Base-by-base conservation (phyloP, 2,329 filamentous ascomycete species). In the Ilyonectria destructans region DNA sequence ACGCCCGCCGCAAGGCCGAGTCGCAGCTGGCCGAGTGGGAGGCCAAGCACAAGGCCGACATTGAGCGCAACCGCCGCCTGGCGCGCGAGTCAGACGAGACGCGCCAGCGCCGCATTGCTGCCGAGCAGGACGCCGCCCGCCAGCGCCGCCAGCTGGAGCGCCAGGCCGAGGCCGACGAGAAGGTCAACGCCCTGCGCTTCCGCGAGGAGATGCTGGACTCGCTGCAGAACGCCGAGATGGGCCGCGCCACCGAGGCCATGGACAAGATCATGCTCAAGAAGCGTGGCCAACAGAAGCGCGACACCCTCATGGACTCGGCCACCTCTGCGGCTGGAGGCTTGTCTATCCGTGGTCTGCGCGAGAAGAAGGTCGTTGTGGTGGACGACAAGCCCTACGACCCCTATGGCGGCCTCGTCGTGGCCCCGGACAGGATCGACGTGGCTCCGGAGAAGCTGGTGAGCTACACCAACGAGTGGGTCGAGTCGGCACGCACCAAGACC, bases 371-470 rank as follows among this genome's bases (percentile, higher is more conserved):
- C 8, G 69, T 67, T n/a, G 77, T 77, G 15, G 77, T 72, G 56
- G 88, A 88, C 6, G 90, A 94, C 75, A 90, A 91, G 65, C 91
- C 94, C 0, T 98, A 97, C 82, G 95, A 98, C 83, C 93, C 96
- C 0, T 97, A 96, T 78, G 94, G 90, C 45, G 96, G 94, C 1
- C 83, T 95, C 69, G 82, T 88, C 54, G 88, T 95, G 58, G 85
- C 86, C 26, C 89, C 90, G 23, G 86, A 92, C 73, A 92, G 95
- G 74, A 96, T 94, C 77, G 84, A 87, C 10, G 77, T 97, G 31
- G 71, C 76, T 0, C 58, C 76, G 0, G 80, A 80, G 6, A 75
- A 74, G 43, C 88, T 91, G 71, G 87, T 89, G 57, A 84, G 87
- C 48, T 97, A 98, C 80, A 88, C 91, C 48, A 94, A 93, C 77